Base-by-base conservation (phyloP, 1,284 basidiomycete species). In the Porogramme epimiltina region DNA sequence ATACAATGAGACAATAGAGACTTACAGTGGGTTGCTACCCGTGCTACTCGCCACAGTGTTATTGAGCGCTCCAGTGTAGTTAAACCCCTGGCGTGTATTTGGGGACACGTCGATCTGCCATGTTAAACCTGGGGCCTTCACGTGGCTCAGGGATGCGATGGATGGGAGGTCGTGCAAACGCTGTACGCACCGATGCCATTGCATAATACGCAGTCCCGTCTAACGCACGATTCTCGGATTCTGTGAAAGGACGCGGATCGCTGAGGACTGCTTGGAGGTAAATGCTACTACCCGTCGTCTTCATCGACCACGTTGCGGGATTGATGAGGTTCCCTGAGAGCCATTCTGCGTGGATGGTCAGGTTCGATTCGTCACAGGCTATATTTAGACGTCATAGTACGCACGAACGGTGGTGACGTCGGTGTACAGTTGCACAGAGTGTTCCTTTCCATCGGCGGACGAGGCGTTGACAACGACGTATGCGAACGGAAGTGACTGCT, bases 1-100 rank as follows among this genome's bases (percentile, higher is more conserved):
- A 37, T 18, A 16, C 77, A 10, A 82, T 75, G 52, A 85, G 73
- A 10, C 74, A 84, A 59, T 16, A 37, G 9, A 37, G 10, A 9
- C 34, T 18, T n/a, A 37, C 34, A 37, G 34, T 5, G 34, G 34
- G 16, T 10, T 6, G 8, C n/a, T n/a, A 18, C 6, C 13, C n/a
- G 34, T 37, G 13, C 34, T 16, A 37, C 9, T 16, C 23, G 28
- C 13, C 28, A 41, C 45, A 1, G 48, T 41, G 42, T 56, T 51
- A 6, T 24, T 19, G 11, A 66, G 54, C 2, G 2, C 28, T 0
- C 64, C 64, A 5, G 45, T 20, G 2, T 16, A 28, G 0, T 13
- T 8, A 42, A 66, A 66, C 11, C 51, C 44, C 2, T 40, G 34
- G 4, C 62, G 55, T 18, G 28, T 31, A 20, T 16, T 45, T 2